A percentile compares a stretch with the other conserved stretches of the same genome.
These are phyloP conservation scores for Heterobasidion annosum DNA, from an alignment of 1,284 basidiomycete genomes.

Conservation along the genomic window DNA sequence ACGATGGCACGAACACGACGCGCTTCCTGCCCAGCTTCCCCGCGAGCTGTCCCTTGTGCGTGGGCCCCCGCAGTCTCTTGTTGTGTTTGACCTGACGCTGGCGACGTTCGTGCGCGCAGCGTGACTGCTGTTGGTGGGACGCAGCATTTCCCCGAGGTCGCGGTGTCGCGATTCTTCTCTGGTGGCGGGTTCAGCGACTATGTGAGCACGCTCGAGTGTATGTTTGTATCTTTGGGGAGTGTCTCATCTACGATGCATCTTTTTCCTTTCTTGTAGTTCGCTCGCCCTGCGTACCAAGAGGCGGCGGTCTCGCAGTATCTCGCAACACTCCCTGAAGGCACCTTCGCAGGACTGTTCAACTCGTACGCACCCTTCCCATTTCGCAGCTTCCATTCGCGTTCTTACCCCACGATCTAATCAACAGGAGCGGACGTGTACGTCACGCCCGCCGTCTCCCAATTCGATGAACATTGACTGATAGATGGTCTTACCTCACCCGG, in stretches of 20 bases:
- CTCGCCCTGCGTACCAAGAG: conserved; percentile 47
- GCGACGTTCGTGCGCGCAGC: conserved; percentile 13
- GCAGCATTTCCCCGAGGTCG: conserved; percentile 43
- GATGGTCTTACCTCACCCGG: conserved; percentile 32
- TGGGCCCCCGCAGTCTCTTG: conserved; percentile 4
- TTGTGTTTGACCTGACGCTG: conserved; percentile 7
- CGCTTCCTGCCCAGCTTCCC: conserved; percentile 58
- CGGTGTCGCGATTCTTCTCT: conserved; percentile 35
- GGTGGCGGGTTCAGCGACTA: conserved; percentile 65
- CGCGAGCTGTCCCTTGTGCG: conserved; percentile 39
- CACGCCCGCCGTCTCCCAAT: too few species aligned
- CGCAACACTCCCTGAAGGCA: conserved; percentile 31
- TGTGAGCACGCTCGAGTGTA: conserved; percentile 18
- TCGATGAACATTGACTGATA: too few species aligned
- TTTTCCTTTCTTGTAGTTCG: conserved; percentile 28
- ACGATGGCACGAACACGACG: conserved; percentile 44
- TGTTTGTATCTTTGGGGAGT: not conserved
- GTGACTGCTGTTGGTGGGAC: conserved; percentile 62
- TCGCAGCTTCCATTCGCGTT: conserved; percentile 1
- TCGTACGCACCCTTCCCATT: conserved; percentile 22
- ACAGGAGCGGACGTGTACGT: not conserved
- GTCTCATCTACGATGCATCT: not conserved
- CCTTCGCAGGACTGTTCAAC: conserved; percentile 51
- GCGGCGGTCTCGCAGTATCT: conserved; percentile 33
- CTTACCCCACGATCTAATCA: not conserved